Base-by-base conservation (phyloP, 2,329 filamentous ascomycete species). In the Achaetomium macrosporum region DNA sequence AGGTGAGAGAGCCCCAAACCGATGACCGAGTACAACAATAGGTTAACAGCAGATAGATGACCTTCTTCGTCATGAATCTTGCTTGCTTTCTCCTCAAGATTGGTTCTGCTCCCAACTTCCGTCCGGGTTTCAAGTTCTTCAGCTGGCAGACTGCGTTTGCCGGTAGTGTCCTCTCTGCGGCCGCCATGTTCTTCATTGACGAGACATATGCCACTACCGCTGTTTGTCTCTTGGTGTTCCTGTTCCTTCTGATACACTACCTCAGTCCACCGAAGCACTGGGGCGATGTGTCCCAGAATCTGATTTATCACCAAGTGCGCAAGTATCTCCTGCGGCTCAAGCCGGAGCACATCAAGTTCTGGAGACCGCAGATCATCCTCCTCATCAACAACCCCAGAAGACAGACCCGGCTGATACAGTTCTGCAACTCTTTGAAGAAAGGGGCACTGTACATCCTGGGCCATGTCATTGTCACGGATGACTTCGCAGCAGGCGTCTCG, bases 261-360 rank as follows among this genome's bases (percentile, higher is more conserved):
- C 84, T 86, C 0, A 87, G 86, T 31, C 88, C 88, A 1, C 90
- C 90, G 0, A 95, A 95, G 65, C 82, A 86, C 35, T 95, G 90
- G 90, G 90, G 90, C 1, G 90, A 95, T 67, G 89, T 95, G 16
- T 91, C 87, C 9, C 90, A 95, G 63, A 91, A 88, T 62, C 72
- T 95, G 56, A 95, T 95, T 48, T 95, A 95, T 64, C 71, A 82
- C 56, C 90, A 95, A 71, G 89, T 95, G 13, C 81, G 90, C 55
- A 95, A 95, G 63, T 95, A 95, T 64, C 71, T 95, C 30, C 73
- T 95, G 30, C 82, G 89, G n/a, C 73, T 95, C 30, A 84, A 83
- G 46, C 88, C 89, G 35, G 90, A 95, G 62, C 90, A 95, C 65
- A 90, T 95, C 68, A 95, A 95, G 64, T 95, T 95, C 66, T 95